Base-by-base conservation (phyloP, 768 basidiomycete genomes). In the Calocybe cyanea region DNA sequence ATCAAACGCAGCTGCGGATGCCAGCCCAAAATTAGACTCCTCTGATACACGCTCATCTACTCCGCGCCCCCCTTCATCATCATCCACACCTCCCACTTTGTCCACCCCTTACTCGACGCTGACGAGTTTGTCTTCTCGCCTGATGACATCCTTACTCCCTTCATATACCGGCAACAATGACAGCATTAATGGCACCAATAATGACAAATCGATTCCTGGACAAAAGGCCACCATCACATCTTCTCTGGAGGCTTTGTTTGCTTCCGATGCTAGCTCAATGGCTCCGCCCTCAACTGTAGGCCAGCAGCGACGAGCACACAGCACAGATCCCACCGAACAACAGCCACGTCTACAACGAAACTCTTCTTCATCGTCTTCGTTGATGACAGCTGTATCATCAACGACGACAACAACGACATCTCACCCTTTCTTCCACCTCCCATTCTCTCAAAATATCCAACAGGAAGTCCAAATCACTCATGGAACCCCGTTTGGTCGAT, bases 401-500 rank as follows among this genome's bases (percentile, higher is more conserved):
- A 28, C 25, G 25, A 5, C 25, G 11, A 28, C 25, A 28, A 28
- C 25, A 11, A 28, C 25, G 25, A 28, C 25, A 5, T 28, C 25
- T 5, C 25, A 28, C 11, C 25, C 25, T 11, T 5, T 28, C 11
- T 28, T 6, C 11, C 25, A 28, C 25, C 5, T 28, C 25, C 25
- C 25, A 28, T 28, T 11, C 6, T 28, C 25, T 6, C 25, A 28
- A n/a, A n/a, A n/a, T n/a, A n/a, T n/a, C 25, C 5, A 6, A 28
- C 4, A 51, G 35, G 32, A 41, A 43, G 32, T 52, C 6, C 52
- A 46, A 1, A 57, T 68, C 28, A 65, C 68, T 2, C 75, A 79
- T 41, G 70, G 72, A 0, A 74, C 78, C 3, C 80, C 83, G 0
- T 83, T 83, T 46, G 67, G 66, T 0, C 55, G 70, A 8, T 58